A percentile compares a stretch with the other conserved stretches of the same genome.
These are phyloP conservation scores for Amanita jacksonii DNA, from an alignment of 768 basidiomycete genomes.

Conservation along the genomic window DNA sequence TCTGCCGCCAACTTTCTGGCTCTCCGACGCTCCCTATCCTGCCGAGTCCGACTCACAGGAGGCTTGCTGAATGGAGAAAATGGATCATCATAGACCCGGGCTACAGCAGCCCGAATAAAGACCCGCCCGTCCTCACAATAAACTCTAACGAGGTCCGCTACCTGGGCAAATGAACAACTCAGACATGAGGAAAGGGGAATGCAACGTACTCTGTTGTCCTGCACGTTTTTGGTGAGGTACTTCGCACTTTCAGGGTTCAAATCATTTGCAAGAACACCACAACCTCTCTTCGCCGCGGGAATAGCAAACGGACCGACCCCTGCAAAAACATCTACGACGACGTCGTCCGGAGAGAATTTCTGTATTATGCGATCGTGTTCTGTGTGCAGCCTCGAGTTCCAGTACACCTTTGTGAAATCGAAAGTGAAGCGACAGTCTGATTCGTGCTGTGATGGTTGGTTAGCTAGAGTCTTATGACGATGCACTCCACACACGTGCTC, in stretches of 20 bases:
- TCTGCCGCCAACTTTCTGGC: conserved; percentile 19
- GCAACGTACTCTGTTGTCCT: conserved; percentile 60
- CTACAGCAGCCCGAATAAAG: conserved; percentile 62
- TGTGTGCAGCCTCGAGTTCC: conserved; percentile 91
- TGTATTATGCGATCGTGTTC: conserved; percentile 85
- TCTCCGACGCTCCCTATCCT: conserved; percentile 29
- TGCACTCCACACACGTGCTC: conserved; percentile 56
- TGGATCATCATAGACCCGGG: conserved; percentile 49
- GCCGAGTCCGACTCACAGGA: conserved; percentile 36
- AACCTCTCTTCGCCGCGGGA: conserved; percentile 88
- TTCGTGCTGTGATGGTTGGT: conserved; percentile 49
- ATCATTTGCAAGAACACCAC: conserved; percentile 87
- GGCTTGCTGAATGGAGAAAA: conserved; percentile 51
- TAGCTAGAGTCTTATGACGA: background rate
- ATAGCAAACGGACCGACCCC: conserved; percentile 96
- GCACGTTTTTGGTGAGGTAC: conserved; percentile 65
- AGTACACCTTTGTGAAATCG: conserved; percentile 93
- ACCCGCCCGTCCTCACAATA: conserved; percentile 80
- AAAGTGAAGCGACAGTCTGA: conserved; percentile 82
- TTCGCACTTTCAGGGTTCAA: conserved; percentile 83
- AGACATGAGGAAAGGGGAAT: background rate
- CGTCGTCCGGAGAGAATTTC: conserved; percentile 61
- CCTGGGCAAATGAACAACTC: conserved; percentile 4
- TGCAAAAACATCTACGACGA: conserved; percentile 91
- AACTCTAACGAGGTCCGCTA: conserved; percentile 38